Conservation (phyloP, 768 basidiomycete species). For the Punctularia strigosozonata region DNA sequence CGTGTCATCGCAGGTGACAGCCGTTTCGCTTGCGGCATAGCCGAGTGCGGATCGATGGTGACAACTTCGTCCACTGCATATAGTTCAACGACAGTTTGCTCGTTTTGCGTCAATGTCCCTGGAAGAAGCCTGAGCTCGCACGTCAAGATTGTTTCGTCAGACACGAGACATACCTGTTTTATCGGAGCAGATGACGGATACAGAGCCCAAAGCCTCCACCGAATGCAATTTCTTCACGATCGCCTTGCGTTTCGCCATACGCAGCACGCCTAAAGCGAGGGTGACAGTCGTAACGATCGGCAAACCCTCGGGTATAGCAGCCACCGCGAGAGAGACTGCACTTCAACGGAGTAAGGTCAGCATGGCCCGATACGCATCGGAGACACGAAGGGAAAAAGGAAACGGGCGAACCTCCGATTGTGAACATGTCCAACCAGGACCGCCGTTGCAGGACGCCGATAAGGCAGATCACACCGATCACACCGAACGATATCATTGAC, state of each 20-base stretch:
- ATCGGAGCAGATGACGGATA: conserved; percentile 96
- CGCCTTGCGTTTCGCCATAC: conserved; percentile 91
- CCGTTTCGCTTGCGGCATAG: conserved; percentile 20
- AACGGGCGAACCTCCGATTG: conserved; percentile 69
- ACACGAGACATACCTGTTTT: conserved; percentile 63
- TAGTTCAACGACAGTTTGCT: conserved; percentile 85
- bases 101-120: conserved; percentile 92
- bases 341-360: conserved; percentile 8
- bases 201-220: conserved; percentile 87
- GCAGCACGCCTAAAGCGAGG: conserved; percentile 82
- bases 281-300: conserved; percentile 98
- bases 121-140: no score
- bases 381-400: neutral
- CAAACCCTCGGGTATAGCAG: conserved; percentile 93
- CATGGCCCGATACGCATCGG: neutral
- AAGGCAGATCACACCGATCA: conserved; percentile 88
- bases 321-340: conserved; percentile 92
- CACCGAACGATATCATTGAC: conserved; percentile 81
- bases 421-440: conserved; percentile 96
- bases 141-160: no score
- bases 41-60: conserved; percentile 44
- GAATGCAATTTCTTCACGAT: conserved; percentile 97
- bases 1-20: conserved; percentile 61
- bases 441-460: conserved; percentile 80
- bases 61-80: conserved; percentile 81